phyloP scores from a whole-genome alignment of 2,329 filamentous ascomycete genomes.

The Cadophora sp. region DNA sequence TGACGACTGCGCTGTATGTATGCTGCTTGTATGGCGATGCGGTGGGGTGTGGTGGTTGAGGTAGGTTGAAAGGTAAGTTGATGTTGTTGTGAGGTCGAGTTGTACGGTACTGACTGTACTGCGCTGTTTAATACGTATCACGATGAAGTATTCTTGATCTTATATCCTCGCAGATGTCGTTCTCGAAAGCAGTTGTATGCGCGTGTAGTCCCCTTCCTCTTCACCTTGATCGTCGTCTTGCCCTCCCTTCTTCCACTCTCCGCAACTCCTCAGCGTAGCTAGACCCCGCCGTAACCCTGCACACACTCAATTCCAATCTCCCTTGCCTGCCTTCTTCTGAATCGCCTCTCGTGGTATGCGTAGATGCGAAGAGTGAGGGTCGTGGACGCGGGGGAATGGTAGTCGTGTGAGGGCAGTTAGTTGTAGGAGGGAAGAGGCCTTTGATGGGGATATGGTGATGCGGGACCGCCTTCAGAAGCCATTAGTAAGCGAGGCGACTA shows the following conservation, averaged over 20 bases:
- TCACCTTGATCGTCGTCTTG: neutral
- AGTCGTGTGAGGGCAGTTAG: slow-evolving; percentile 30
- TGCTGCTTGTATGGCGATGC: slow-evolving; percentile 3
- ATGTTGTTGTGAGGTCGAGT: slow-evolving; percentile 1
- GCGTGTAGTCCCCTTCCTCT: neutral
- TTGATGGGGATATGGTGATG: slow-evolving; percentile 36
- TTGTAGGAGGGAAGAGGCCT: slow-evolving; percentile 39
- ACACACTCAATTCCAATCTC: neutral
- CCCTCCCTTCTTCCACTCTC: neutral
- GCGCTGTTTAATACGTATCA: neutral
- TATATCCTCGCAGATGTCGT: neutral
- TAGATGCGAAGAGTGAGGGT: slow-evolving; percentile 9
- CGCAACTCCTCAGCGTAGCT: neutral
- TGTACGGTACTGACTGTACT: neutral
- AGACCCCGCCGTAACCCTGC: neutral
- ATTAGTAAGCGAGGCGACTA: slow-evolving; percentile 31
- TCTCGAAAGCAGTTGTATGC: too few species aligned
- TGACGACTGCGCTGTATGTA: slow-evolving; percentile 27
- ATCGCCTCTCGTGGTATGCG: slow-evolving; percentile 2
- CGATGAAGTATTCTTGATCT: neutral
- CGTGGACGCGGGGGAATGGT: slow-evolving; percentile 25
- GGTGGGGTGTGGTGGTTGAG: neutral
- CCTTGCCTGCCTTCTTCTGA: neutral
- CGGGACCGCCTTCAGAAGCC: slow-evolving; percentile 29
- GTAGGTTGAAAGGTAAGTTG: neutral